These are phyloP conservation scores for Leccinum olivaceopallidum DNA, from an alignment of 768 basidiomycete species.

Conservation along the genomic window DNA sequence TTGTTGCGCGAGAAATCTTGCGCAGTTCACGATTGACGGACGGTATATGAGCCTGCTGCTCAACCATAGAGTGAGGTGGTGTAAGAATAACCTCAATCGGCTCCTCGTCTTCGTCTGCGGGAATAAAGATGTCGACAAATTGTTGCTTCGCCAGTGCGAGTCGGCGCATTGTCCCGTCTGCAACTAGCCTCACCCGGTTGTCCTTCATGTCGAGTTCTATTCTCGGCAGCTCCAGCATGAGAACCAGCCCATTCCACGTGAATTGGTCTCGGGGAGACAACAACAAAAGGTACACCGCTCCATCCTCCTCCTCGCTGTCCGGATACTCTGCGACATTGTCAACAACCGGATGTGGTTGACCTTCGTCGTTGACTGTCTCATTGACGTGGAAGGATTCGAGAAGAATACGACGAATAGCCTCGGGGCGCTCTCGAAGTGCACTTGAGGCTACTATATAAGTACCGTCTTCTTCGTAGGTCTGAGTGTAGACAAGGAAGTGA, in stretches of 20 bases:
- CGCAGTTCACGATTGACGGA: constrained; percentile 85
- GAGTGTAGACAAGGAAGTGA: constrained; percentile 93
- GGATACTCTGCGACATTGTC: constrained; percentile 38
- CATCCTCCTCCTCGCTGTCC: constrained; percentile 55
- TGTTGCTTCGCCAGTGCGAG: constrained; percentile 74
- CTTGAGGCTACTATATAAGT: constrained; percentile 86
- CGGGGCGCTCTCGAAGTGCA: constrained; percentile 72
- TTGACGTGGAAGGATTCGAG: constrained; percentile 82
- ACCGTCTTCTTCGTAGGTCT: constrained; percentile 83
- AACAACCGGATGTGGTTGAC: constrained; percentile 40
- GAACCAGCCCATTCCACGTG: constrained; percentile 88
- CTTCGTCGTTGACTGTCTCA: constrained; percentile 55
- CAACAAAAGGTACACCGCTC: constrained; percentile 76
- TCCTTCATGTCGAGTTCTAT: constrained; percentile 85
- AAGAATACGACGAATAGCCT: constrained; percentile 76
- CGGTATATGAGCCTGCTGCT: constrained; percentile 90
- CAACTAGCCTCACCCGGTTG: constrained; percentile 86
- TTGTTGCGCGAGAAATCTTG: constrained; percentile 88
- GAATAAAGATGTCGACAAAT: constrained; percentile 65
- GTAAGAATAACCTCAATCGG: constrained; percentile 42
- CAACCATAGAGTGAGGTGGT: constrained; percentile 55
- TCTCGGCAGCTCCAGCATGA: constrained; percentile 72
- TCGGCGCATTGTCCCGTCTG: constrained; percentile 82
- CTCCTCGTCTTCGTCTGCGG: constrained; percentile 66
- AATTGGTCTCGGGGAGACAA: constrained; percentile 85